A percentile compares a stretch with the other conserved stretches of the same genome.
phyloP scores from a whole-genome alignment of 257 asterid species.

The Gentiana dahurica region DNA sequence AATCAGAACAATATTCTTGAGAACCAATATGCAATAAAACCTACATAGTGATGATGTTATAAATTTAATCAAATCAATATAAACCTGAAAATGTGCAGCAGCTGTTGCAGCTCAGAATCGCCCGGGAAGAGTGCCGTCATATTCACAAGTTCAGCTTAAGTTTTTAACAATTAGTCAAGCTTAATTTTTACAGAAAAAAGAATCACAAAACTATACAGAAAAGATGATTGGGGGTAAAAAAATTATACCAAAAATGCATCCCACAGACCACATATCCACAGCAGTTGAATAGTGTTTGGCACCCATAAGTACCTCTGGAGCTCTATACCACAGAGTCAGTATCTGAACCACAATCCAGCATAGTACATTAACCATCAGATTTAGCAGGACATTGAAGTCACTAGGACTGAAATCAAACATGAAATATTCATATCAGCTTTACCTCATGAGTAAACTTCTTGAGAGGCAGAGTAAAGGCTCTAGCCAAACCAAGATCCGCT shows the following conservation, averaged over 20 bases:
- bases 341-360: conserved; percentile 34
- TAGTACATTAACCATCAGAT: too few species aligned
- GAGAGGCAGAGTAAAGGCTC: conserved; percentile 86
- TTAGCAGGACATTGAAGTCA: too few species aligned
- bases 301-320: conserved; percentile 97
- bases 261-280: conserved; percentile 98
- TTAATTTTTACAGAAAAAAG: too few species aligned
- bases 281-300: conserved; percentile 95
- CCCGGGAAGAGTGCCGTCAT: conserved; percentile 85
- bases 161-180: conserved; percentile 4
- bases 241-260: conserved; percentile 79
- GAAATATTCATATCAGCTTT: neutral
- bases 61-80: neutral
- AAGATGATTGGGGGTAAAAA: neutral
- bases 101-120: conserved; percentile 97
- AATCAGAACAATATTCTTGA: neutral
- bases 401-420: too few species aligned
- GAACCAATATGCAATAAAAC: neutral
- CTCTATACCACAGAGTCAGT: conserved; percentile 97
- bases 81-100: conserved; percentile 94
- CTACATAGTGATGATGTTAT: neutral
- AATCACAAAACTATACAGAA: neutral
- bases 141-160: conserved; percentile 81
- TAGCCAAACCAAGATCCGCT: conserved; percentile 95
- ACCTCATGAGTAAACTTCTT: conserved; percentile 99